Base-by-base conservation (phyloP, 148 eudicot species). In the Suaeda aralocaspica region DNA sequence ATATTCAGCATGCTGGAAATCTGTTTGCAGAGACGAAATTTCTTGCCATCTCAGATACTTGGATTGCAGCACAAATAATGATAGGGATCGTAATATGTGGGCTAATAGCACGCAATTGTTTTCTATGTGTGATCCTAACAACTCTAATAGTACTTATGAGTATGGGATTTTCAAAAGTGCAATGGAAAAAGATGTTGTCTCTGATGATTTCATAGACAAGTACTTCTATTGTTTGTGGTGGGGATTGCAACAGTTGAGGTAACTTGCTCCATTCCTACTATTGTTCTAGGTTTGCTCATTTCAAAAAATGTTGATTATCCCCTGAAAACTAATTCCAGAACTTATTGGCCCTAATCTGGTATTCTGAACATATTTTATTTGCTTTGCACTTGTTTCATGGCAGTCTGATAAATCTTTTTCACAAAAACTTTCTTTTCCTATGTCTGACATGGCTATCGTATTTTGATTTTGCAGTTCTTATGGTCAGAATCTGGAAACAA, bases 151-250 rank as follows among this genome's bases (percentile, higher is more conserved):
- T 49, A 70, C 64, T 63, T 87, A 85, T 59, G 80, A 77, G 12
- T 83, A 81, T 67, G 92, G 92, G 57, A 85, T 87, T 68, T 87
- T 79, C 65, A 56, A 67, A 59, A 72, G 63, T 67, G 89, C 89
- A 29, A 73, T 83, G 56, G 67, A 57, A 39, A 87, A 87, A 62
- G 50, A 68, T 22, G 87, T 87, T 57, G 84, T 83, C 56, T 83
- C 89, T 16, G 72, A 80, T 6, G 36, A 60, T 22, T 83, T 87
- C 61, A 41, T 74, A 13, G 81, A 81, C 68, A 87, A 87, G 78
- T 87, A 75, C 80, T 87, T 85, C 61, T 87, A 87, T 46, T 87
- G 92, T 79, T 82, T 87, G 57, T 87, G 92, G 92, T 87, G 89
- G 89, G 92, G 92, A 70, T 74, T 87, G 42, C 92, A 85, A 30